phyloP scores from a whole-genome alignment of 129 eudicot species.

The carrot (Daucus carota) region DH1_v3.0 NC_030386.2:35377001-35377500 shows the following conservation, averaged over 20 bases:
- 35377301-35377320: conserved; percentile 51
- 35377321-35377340: conserved; percentile 50
- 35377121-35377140: conserved; percentile 48
- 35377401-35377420: conserved; percentile 38
- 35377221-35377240: conserved; percentile 45
- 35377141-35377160: conserved; percentile 47
- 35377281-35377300: conserved; percentile 41
- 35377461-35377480: conserved; percentile 48
- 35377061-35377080: conserved; percentile 77
- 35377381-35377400: conserved; percentile 41
- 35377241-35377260: conserved; percentile 59
- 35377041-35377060: conserved; percentile 98
- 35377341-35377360: conserved; percentile 51
- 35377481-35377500: conserved; percentile 41
- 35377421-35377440: conserved; percentile 33
- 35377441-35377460: conserved; percentile 51
- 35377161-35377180: conserved; percentile 44
- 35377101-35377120: conserved; percentile 56
- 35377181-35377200: conserved; percentile 56
- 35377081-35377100: conserved; percentile 55
- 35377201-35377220: conserved; percentile 52
- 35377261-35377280: conserved; percentile 43
- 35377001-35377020: conserved; percentile 63
- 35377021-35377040: conserved; percentile 53
- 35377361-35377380: conserved; percentile 44